Conservation (phyloP, 1,139 yeast genomes). For the Yamadazyma blattariae region DNA sequence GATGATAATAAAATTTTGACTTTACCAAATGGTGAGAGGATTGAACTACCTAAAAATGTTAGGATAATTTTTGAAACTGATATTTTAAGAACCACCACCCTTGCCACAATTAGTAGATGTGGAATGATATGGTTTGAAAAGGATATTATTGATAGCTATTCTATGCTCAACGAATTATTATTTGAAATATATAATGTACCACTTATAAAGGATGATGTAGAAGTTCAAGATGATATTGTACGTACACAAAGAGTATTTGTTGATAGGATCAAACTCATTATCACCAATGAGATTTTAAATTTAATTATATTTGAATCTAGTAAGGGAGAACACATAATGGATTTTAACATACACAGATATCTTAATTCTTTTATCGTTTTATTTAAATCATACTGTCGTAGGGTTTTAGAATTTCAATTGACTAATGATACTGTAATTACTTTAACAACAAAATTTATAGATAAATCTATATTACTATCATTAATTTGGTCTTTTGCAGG, state of each 20-base stretch:
- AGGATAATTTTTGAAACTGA: constrained; percentile 78
- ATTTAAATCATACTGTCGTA: constrained; percentile 24
- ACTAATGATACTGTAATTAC: constrained; percentile 5
- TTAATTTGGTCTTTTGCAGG: constrained; percentile 73
- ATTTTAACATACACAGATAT: constrained; percentile 35
- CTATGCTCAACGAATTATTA: constrained; percentile 16
- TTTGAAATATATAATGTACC: background rate
- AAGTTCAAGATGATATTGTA: constrained; percentile 4
- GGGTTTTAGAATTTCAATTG: constrained; percentile 13
- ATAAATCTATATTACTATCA: constrained; percentile 41
- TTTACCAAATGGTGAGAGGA: constrained; percentile 85
- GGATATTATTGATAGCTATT: constrained; percentile 12
- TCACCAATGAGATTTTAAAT: constrained; percentile 3
- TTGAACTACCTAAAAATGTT: constrained; percentile 63
- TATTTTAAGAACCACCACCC: constrained; percentile 64
- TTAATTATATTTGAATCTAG: constrained; percentile 3
- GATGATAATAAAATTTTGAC: constrained; percentile 86
- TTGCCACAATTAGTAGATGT: constrained; percentile 92
- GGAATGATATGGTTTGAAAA: constrained; percentile 78
- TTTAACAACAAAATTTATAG: constrained; percentile 23
- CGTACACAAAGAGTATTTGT: constrained; percentile 4
- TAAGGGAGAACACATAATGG: constrained; percentile 53
- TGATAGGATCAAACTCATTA: constrained; percentile 1
- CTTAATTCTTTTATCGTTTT: constrained; percentile 34
- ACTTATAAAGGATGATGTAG: constrained; percentile 2